Base-by-base conservation (phyloP, 768 basidiomycete genomes). In the Lactifluus echinatus region DNA sequence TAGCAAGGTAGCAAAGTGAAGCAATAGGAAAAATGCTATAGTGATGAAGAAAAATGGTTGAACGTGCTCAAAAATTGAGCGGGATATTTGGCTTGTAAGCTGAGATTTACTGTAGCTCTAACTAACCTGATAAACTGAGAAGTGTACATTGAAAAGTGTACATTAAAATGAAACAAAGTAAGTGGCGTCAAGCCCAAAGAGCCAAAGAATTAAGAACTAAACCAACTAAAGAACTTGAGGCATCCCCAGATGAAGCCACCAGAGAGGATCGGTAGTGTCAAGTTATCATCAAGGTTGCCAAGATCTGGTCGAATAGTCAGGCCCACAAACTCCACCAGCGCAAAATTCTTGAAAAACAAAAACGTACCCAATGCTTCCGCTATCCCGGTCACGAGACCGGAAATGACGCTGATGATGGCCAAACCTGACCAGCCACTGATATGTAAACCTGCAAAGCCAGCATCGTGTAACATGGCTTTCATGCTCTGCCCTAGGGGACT, bases 301-400 rank as follows among this genome's bases (percentile, higher is more conserved):
- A 95, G 75, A 69, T 94, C 91, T 95, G 67, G 28, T 47, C 21
- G 23, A 17, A 44, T 14, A 40, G 12, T 53, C 12, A 58, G 46
- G 19, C 48, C n/a, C 45, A 26, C 12, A 3, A 14, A 21, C 14
- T 39, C 15, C 8, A 7, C 37, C 39, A 23, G 59, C 31, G 28
- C 29, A 46, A 48, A 45, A 29, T 59, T 15, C 40, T 50, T 45
- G 15, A 51, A 1, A 58, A 55, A 47, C 42, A 36, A 53, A 58
- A 6, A 76, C 84, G 59, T 66, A 93, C 93, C 92, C 15, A 95
- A 71, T 0, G 92, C 93, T 70, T 95, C 93, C n/a, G 88, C 84
- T 23, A 92, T 75, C 17, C 88, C 93, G 21, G 88, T 84, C 12
- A 92, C 83, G 31, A 93, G 57, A 1, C 93, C 93, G 12, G 88